Base-by-base conservation (phyloP, 78 protist species). In the Dictyostelium brefeldianum region DNA sequence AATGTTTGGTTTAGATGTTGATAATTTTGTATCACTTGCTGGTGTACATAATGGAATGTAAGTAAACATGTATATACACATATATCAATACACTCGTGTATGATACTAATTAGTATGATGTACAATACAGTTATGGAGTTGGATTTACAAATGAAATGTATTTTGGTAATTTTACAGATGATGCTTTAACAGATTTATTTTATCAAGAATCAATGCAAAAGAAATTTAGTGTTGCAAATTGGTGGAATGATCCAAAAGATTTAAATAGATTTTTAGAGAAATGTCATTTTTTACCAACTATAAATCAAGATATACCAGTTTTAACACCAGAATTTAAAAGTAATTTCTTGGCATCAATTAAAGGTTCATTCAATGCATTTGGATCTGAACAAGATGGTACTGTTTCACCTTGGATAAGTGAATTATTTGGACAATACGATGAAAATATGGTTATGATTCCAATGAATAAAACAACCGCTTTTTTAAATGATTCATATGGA, bases 11-110 rank as follows among this genome's bases (percentile, higher is more conserved):
- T 47, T 84, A 5, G n/a, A 67, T 18, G 67, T 69, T 41, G 80
- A 73, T 59, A 70, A 43, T 47, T 84, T 84, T 31, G 47, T 84
- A 22, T 84, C 91, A n/a, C 48, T 84, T 2, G 91, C 91, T 27
- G 91, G 91, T 41, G 82, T 84, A 11, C 91, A 84, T 73, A 73
- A 46, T 27, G 91, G 91, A 57, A 41, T 75, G 83, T 84, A 84
- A 57, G 87, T 71, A 36, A 36, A 43, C 1, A 36, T 36, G 1
- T 54, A 54, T 18, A 54, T 3, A 54, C 27, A 54, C 20, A 14
- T 11, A 9, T 14, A 14, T 69, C 14, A 69, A 69, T 31, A 31
- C 18, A 14, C n/a, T n/a, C n/a, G n/a, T n/a, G n/a, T n/a, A n/a
- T n/a, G n/a, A n/a, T n/a, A n/a, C n/a, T n/a, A n/a, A n/a, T n/a